Conservation (phyloP, 495 filamentous ascomycete genomes). For the Cercophora newfieldiana region DNA sequence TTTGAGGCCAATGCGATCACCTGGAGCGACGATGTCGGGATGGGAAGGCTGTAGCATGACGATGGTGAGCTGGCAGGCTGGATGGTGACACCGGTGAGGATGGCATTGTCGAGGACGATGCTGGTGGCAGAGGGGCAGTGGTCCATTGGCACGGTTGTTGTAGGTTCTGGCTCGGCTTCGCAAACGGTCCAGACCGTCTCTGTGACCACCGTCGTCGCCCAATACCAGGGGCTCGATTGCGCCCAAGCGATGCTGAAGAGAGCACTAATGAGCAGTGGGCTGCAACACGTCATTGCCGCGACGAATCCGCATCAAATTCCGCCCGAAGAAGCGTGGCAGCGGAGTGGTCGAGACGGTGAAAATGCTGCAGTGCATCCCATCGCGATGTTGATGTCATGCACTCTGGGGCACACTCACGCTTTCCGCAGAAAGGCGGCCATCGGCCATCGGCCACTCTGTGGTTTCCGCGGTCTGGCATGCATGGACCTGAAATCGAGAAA, state of each 20-base stretch:
- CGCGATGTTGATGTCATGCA: too few species aligned
- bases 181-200: slow-evolving; percentile 24
- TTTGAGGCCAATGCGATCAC: slow-evolving; percentile 16
- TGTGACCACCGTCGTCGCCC: slow-evolving; percentile 23
- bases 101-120: slow-evolving; percentile 18
- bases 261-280: not conserved
- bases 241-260: not conserved
- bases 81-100: slow-evolving; percentile 23
- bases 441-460: too few species aligned
- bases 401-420: too few species aligned
- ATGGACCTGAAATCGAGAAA: too few species aligned
- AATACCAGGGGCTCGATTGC: slow-evolving; percentile 13
- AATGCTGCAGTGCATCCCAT: too few species aligned
- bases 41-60: slow-evolving; percentile 26
- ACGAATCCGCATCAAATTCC: too few species aligned
- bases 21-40: slow-evolving; percentile 18
- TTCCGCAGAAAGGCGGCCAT: too few species aligned
- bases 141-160: slow-evolving; percentile 9
- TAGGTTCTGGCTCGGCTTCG: not conserved
- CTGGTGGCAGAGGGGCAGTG: slow-evolving; percentile 13
- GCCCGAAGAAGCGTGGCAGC: too few species aligned
- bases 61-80: slow-evolving; percentile 26
- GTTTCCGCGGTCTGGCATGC: too few species aligned
- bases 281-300: not conserved
- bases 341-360: too few species aligned